Conservation (phyloP, 225 moss, liverwort and hornwort species). For the Anthoceros angustus region DNA sequence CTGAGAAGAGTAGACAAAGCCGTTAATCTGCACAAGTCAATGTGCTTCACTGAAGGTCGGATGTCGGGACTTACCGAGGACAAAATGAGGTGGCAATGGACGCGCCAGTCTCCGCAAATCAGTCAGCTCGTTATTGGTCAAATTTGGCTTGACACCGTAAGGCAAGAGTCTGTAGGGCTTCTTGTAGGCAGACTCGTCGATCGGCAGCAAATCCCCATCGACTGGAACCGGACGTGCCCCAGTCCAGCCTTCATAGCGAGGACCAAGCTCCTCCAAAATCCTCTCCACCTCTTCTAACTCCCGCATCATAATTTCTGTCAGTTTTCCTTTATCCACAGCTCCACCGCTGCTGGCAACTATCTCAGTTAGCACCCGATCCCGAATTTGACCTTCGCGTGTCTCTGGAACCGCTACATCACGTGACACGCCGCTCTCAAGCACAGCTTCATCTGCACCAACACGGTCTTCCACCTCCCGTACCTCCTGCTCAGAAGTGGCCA, state of each 20-base stretch:
- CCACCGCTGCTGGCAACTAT: conserved; percentile 15
- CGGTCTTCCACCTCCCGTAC: not conserved
- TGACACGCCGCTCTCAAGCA: not conserved
- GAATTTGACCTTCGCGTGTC: not conserved
- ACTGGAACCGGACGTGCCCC: conserved; percentile 77
- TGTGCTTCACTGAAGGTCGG: no score
- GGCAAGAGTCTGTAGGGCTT: conserved; percentile 81
- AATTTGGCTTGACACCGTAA: conserved; percentile 59
- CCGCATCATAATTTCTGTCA: not conserved
- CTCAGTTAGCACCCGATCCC: conserved; percentile 2
- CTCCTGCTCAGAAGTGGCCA: no score
- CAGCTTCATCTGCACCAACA: not conserved
- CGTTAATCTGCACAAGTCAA: no score
- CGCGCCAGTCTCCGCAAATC: conserved; percentile 69
- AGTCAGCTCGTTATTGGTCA: conserved; percentile 73
- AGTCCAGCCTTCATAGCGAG: conserved; percentile 84
- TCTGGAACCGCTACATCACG: not conserved
- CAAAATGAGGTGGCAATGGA: conserved; percentile 86
- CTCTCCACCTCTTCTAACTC: conserved; percentile 52
- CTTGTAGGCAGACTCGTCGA: conserved; percentile 28
- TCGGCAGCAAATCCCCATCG: conserved; percentile 61
- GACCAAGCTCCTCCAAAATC: conserved; percentile 65
- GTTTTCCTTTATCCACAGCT: conserved; percentile 20
- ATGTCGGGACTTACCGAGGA: conserved; percentile 39
- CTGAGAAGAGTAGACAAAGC: no score